Conservation (phyloP, 129 eudicot genomes). For the Deinandra increscens region DNA sequence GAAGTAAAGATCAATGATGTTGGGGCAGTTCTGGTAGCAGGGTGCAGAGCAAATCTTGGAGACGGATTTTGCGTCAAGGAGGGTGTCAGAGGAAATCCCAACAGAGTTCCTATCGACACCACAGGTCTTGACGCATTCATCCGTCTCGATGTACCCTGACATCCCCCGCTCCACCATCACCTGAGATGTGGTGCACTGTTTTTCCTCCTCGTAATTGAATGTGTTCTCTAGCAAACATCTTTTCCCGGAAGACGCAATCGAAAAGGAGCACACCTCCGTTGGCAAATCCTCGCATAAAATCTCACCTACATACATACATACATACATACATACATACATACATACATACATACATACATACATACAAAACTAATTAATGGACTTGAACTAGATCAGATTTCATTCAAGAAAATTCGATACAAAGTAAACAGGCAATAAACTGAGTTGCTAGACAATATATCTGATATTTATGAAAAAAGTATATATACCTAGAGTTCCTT, state of each 20-base stretch:
- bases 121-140: conserved; percentile 63
- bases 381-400: too few relatives aligned
- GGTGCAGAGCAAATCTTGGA: conserved; percentile 64
- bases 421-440: too few relatives aligned
- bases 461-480: too few relatives aligned
- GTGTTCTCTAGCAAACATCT: conserved; percentile 71
- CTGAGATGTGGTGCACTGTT: conserved; percentile 64
- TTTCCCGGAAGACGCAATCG: conserved; percentile 74
- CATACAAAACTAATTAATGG: too few relatives aligned
- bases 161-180: conserved; percentile 66
- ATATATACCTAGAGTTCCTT: conserved; percentile 56
- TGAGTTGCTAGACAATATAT: too few relatives aligned
- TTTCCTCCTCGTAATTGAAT: conserved; percentile 27
- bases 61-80: conserved; percentile 56
- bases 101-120: conserved; percentile 57
- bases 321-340: too few relatives aligned
- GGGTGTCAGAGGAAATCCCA: conserved; percentile 73
- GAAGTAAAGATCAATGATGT: conserved; percentile 78
- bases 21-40: conserved; percentile 79
- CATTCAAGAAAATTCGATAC: too few relatives aligned
- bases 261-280: conserved; percentile 45
- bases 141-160: conserved; percentile 68
- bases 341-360: too few relatives aligned
- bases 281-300: conserved; percentile 57
- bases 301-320: conserved; percentile 50